These are phyloP conservation scores for Erythrobasidium hasegawianum DNA, from an alignment of 1,284 basidiomycete genomes.

Conservation along the genomic window DNA sequence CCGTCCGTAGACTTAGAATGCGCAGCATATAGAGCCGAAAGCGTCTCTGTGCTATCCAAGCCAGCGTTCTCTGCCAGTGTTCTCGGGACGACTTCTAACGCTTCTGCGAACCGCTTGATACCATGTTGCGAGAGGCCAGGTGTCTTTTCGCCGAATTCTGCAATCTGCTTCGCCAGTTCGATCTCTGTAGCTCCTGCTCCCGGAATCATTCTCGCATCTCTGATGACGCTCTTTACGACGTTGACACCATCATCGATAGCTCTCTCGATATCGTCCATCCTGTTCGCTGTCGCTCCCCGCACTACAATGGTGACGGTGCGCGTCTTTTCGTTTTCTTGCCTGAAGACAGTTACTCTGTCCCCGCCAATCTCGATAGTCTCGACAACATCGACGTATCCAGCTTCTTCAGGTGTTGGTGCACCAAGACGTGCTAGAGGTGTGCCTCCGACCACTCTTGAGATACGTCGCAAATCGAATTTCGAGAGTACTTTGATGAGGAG, in stretches of 20 bases:
- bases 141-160: slow-evolving; percentile 79
- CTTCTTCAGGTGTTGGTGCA: slow-evolving; percentile 93
- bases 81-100: slow-evolving; percentile 87
- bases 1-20: slow-evolving; percentile 68
- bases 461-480: slow-evolving; percentile 92
- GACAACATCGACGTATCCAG: slow-evolving; percentile 86
- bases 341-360: slow-evolving; percentile 92
- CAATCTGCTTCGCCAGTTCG: slow-evolving; percentile 78
- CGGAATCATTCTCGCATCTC: slow-evolving; percentile 84
- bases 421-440: slow-evolving; percentile 94
- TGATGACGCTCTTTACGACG: slow-evolving; percentile 88
- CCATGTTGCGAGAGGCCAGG: slow-evolving; percentile 91
- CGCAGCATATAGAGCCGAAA: slow-evolving; percentile 82
- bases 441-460: slow-evolving; percentile 92
- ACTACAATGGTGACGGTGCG: slow-evolving; percentile 91
- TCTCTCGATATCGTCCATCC: slow-evolving; percentile 90
- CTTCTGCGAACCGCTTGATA: slow-evolving; percentile 82
- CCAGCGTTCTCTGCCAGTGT: slow-evolving; percentile 97
- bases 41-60: slow-evolving; percentile 87
- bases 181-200: slow-evolving; percentile 93
- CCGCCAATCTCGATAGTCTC: slow-evolving; percentile 96
- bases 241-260: slow-evolving; percentile 97
- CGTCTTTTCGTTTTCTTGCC: slow-evolving; percentile 64
- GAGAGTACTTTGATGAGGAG: slow-evolving; percentile 95
- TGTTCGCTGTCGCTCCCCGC: slow-evolving; percentile 92